Evolutionary conservation across 164 flowering plant species (phyloP), one percentile per base, ranked within the genome.

Genomic region (Paratinospora sagittata): DNA sequence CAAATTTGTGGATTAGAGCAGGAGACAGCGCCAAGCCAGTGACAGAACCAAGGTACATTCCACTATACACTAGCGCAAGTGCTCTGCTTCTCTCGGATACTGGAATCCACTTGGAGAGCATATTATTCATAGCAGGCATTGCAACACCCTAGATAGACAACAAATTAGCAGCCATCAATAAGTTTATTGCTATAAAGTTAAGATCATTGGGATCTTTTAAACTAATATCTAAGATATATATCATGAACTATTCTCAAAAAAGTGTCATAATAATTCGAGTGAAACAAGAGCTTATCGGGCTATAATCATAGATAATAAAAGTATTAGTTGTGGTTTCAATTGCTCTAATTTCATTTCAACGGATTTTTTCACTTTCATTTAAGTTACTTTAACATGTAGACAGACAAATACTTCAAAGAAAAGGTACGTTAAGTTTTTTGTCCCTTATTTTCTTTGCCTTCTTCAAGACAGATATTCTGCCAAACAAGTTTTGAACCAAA

Each of bases 71-170:
- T 0, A 95, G 80, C 21, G 99, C 90, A 76, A 95, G 91, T 17
- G 98, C 89, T 82, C 99, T 86, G 86, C 99, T 95, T 86, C 99
- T 87, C 84, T 95, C 99, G 2, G 97, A 91, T 34, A 95, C 90
- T 21, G 99, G 99, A 80, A 95, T 83, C 99, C 99, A 95, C 81
- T 91, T 92, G 6, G 97, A 92, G 16, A 95, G 80, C 34, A 95
- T 75, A 78, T 95, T 95, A 78, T 95, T 95, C 99, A 95, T 95
- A 55, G 99, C 98, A 76, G 99, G 99, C 99, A 95, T 95, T 3
- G 99, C 99, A 68, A 95, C 99, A 75, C 99, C 99, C 99, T 94
- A 88, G 21, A 72, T 27, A 68, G 33, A 78, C 62, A 84, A 77
- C 5, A 57, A 24, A 73, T 24, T 60, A 41, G 6, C 21, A 23